These are phyloP conservation scores for Pichia sp. DNA, from an alignment of 1,139 yeast genomes.

Conservation along the genomic window DNA sequence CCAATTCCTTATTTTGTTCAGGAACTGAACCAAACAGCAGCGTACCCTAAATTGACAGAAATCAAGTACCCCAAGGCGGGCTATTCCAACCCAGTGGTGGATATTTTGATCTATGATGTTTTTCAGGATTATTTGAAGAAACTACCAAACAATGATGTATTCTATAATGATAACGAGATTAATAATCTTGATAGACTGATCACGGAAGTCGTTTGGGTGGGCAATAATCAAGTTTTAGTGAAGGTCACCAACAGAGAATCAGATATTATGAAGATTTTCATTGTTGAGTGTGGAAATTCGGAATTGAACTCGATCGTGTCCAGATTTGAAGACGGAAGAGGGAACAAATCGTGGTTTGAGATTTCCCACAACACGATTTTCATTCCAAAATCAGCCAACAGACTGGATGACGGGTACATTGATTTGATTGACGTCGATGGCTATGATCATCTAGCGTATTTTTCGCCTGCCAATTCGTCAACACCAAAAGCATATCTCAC, in stretches of 20 bases:
- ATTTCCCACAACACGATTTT: constrained; percentile 63
- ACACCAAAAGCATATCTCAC: constrained; percentile 36
- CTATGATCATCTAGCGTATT: constrained; percentile 48
- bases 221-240: constrained; percentile 31
- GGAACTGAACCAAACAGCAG: constrained; percentile 26
- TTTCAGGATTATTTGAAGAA: constrained; percentile 26
- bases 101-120: constrained; percentile 29
- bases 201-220: constrained; percentile 37
- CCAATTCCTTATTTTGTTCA: constrained; percentile 49
- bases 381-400: constrained; percentile 55
- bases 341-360: constrained; percentile 56
- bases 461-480: constrained; percentile 38
- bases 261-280: constrained; percentile 35
- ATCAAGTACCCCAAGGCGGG: constrained; percentile 54
- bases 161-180: constrained; percentile 29
- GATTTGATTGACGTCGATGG: constrained; percentile 47
- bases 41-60: constrained; percentile 31
- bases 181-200: constrained; percentile 25
- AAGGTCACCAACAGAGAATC: constrained; percentile 41
- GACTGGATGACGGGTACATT: constrained; percentile 43
- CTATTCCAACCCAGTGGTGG: constrained; percentile 37
- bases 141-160: constrained; percentile 25
- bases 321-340: constrained; percentile 31
- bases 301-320: constrained; percentile 27
- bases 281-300: constrained; percentile 26